Base-by-base conservation (phyloP, 2,329 filamentous ascomycete genomes). In the Penicillium sumatraense region DNA sequence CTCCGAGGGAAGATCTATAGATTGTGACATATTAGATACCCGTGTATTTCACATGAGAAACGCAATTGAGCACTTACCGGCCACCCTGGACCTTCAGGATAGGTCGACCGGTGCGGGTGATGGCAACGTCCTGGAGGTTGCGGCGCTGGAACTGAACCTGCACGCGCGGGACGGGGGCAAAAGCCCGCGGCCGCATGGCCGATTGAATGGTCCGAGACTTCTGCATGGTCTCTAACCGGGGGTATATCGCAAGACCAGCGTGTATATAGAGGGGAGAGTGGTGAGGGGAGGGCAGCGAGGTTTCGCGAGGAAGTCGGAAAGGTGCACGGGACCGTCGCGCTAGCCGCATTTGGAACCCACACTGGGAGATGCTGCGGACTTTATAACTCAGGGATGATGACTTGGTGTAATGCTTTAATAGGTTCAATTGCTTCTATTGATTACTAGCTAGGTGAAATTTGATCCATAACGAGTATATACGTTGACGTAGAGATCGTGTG, bases 81-180 rank as follows among this genome's bases (percentile, higher is more conserved):
- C 95, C 95, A 79, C 93, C 93, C 72, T 93, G 87, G 54, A 89
- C 82, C 70, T 92, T 89, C 72, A 98, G 80, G 68, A 98, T 93
- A 59, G 95, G 93, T 83, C 96, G 97, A 76, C 95, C 95, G 55
- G 95, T 99, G 70, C 95, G 86, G 59, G 93, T 96, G 72, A 99
- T 96, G 70, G 90, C 83, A 71, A 99, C 85, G 81, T 99, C 95
- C 73, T 91, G 90, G 61, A 86, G 68, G 66, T 74, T 76, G 62
- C 80, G 74, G 82, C 75, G 75, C 66, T 79, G 77, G 57, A 72
- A 62, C 56, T 75, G 72, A 58, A 72, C 71, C 67, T 75, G 72
- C 41, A 74, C 63, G 53, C 70, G 68, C 51, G 71, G 68, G 65
- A 69, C 59, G 65, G 72, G 67, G 67, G 62, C 65, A 51, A 74